Conservation (phyloP, 2,329 filamentous ascomycete genomes). For the Coniella vitis region DNA sequence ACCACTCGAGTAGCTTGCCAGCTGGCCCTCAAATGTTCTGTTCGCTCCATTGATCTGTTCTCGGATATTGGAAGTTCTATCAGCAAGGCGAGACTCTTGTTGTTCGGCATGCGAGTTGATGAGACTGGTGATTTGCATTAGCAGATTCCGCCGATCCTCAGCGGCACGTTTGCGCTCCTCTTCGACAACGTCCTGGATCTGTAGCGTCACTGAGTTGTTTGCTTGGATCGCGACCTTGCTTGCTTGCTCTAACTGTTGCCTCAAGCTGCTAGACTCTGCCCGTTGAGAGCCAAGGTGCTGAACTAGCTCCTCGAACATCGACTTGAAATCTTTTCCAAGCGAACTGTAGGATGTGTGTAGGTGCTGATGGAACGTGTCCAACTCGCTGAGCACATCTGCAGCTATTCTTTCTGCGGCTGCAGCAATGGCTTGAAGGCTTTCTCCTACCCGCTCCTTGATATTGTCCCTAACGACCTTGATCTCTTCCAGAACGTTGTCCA, state of each 20-base stretch:
- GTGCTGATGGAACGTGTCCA: slow-evolving; percentile 74
- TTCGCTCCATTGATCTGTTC: slow-evolving; percentile 59
- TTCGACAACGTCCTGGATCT: slow-evolving; percentile 62
- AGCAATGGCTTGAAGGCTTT: slow-evolving; percentile 77
- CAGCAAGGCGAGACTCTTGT: slow-evolving; percentile 65
- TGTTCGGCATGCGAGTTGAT: slow-evolving; percentile 66
- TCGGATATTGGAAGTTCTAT: slow-evolving; percentile 56
- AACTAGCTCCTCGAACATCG: slow-evolving; percentile 74
- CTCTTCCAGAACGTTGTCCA: slow-evolving; percentile 87
- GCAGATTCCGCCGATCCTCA: slow-evolving; percentile 65
- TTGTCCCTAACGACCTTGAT: slow-evolving; percentile 85
- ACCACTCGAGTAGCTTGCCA: slow-evolving; percentile 58
- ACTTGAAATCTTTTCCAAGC: slow-evolving; percentile 80
- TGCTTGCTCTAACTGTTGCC: slow-evolving; percentile 64
- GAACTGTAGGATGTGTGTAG: slow-evolving; percentile 78
- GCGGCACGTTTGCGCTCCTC: slow-evolving; percentile 70
- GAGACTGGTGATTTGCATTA: slow-evolving; percentile 71
- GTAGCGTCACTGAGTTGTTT: slow-evolving; percentile 58
- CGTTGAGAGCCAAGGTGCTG: slow-evolving; percentile 71
- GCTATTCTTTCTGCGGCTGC: slow-evolving; percentile 82
- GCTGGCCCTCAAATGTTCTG: slow-evolving; percentile 56
- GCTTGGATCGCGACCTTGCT: slow-evolving; percentile 61
- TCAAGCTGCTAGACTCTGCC: slow-evolving; percentile 65
- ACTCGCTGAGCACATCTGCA: slow-evolving; percentile 78
- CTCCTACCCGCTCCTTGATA: slow-evolving; percentile 78